Base-by-base conservation (phyloP, 768 basidiomycete species). In the Naematelia encephala region DNA sequence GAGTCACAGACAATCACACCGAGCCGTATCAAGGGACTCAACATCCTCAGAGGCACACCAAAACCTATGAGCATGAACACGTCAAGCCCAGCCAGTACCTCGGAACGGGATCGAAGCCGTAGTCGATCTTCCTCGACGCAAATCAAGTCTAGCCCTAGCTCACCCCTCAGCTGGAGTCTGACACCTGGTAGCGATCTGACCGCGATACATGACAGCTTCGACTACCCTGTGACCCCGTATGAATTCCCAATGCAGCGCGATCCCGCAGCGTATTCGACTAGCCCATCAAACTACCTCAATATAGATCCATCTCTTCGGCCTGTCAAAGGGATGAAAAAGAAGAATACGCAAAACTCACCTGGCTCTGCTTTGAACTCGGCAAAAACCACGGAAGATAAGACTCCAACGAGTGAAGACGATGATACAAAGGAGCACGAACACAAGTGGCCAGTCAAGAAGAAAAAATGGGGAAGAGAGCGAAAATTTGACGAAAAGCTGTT, bases 401-500 rank as follows among this genome's bases (percentile, higher is more conserved):
- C 4, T 8, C 34, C 8, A 39, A 16, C 19, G 25, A 23, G 27
- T 11, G 5, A 2, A 3, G 48, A 23, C n/a, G 22, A 11, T 2
- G 3, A 4, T 26, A 19, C 25, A 5, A 23, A 49, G 22, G 22
- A 49, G 21, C 14, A 49, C 25, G 48, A 26, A 8, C n/a, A 49
- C 5, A 4, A 49, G 3, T 22, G 21, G 27, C 48, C n/a, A 21
- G 46, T 48, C 46, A 25, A 48, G 46, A 48, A 21, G 19, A 48
- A 25, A 21, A 8, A 21, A 21, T 59, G 23, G 22, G 57, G 16
- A 26, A 45, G 25, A 59, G 57, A 48, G 2, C 19, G 49, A 39
- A 52, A 19, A 25, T 59, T 59, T 52, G 57, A 59, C 52, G 57
- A 59, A 44, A 59, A 59, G 51, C 25, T 59, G 4, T 59, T 46